Evolutionary conservation across 148 eudicot species (phyloP).

Genomic region (Beta vulgaris): DNA sequence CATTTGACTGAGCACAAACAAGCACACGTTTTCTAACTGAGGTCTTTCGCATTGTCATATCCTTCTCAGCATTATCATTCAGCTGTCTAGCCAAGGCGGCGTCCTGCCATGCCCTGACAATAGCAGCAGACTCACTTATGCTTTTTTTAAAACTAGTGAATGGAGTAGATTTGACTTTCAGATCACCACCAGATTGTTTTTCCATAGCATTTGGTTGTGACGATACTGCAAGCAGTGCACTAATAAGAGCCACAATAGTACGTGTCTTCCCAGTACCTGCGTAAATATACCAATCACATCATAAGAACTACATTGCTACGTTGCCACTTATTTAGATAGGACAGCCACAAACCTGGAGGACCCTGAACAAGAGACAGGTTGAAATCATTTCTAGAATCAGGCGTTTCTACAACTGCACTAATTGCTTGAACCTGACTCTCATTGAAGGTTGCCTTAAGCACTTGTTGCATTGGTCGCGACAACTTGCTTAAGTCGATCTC

Average conservation of each 20-base stretch:
- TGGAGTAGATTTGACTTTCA: constrained; percentile 33
- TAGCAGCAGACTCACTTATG: constrained; percentile 73
- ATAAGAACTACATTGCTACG: neutral
- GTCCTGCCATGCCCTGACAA: constrained; percentile 99
- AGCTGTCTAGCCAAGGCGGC: constrained; percentile 90
- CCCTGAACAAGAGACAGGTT: constrained; percentile 92
- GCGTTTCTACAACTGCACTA: constrained; percentile 48
- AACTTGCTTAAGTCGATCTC: constrained; percentile 50
- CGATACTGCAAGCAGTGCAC: constrained; percentile 61
- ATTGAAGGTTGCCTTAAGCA: constrained; percentile 65
- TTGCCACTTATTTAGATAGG: constrained; percentile 11
- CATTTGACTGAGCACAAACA: constrained; percentile 99
- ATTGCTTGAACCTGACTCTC: constrained; percentile 94
- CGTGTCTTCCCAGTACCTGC: constrained; percentile 96
- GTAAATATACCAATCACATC: constrained; percentile 14
- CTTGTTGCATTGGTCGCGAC: constrained; percentile 64
- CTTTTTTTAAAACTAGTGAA: constrained; percentile 36
- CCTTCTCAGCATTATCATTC: constrained; percentile 48
- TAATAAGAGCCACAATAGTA: constrained; percentile 87
- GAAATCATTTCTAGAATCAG: constrained; percentile 46
- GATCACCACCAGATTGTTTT: constrained; percentile 33
- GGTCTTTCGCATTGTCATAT: constrained; percentile 36
- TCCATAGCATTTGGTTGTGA: constrained; percentile 35
- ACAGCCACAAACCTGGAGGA: constrained; percentile 80
- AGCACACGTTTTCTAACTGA: constrained; percentile 66